phyloP scores from a whole-genome alignment of 176 grass and related monocot genomes.

The Saccharum spontaneum region DNA sequence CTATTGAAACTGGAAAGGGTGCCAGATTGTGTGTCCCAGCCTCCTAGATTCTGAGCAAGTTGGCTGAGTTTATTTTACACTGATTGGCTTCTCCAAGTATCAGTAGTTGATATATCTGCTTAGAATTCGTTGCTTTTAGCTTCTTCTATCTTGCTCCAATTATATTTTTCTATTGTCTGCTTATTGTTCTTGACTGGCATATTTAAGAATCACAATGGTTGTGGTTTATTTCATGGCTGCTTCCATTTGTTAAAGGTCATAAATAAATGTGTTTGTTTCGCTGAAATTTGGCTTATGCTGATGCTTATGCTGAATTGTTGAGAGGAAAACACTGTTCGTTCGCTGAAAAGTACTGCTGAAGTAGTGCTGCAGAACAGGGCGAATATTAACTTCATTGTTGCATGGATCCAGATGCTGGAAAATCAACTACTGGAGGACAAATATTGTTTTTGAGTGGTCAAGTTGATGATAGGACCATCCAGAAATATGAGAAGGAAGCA shows the following conservation, averaged over 20 bases:
- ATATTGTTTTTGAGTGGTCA: conserved; percentile 97
- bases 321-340: too few relatives aligned
- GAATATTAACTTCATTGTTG: conserved; percentile 4
- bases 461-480: conserved; percentile 95
- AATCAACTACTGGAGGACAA: conserved; percentile 87
- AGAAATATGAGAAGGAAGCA: conserved; percentile 98
- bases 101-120: neutral
- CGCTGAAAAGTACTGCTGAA: too few relatives aligned
- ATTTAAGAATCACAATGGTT: neutral
- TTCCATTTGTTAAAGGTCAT: neutral
- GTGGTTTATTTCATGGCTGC: neutral
- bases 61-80: neutral
- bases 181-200: conserved; percentile 5
- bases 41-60: neutral
- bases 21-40: neutral
- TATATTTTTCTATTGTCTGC: neutral
- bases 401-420: conserved; percentile 79
- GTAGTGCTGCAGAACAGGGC: too few relatives aligned
- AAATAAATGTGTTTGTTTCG: neutral
- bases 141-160: neutral
- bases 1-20: too few relatives aligned
- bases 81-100: neutral
- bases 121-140: neutral
- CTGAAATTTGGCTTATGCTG: too few relatives aligned
- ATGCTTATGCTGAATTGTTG: too few relatives aligned